Evolutionary conservation across 2,329 filamentous ascomycete genomes (phyloP).

Genomic region (Aspergillus intermedius): DNA sequence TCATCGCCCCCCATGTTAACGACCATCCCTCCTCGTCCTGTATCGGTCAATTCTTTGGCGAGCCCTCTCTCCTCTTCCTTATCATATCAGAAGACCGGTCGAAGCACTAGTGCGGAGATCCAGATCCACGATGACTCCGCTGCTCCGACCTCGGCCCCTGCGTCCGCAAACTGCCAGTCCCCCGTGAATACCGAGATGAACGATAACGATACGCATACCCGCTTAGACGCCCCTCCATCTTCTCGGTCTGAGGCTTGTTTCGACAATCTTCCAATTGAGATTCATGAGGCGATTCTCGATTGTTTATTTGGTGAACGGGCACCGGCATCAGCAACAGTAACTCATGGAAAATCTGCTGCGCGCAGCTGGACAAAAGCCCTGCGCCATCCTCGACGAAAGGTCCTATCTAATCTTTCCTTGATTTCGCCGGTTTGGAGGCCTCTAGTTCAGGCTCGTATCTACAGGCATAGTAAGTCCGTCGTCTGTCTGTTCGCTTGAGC

Average conservation of each 20-base stretch:
- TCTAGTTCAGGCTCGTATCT: conserved; percentile 65
- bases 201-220: conserved; percentile 19
- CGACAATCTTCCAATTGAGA: conserved; percentile 56
- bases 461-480: conserved; percentile 52
- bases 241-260: conserved; percentile 18
- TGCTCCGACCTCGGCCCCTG: conserved; percentile 13
- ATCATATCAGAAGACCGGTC: conserved; percentile 18
- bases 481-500: background rate
- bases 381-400: conserved; percentile 60
- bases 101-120: conserved; percentile 23
- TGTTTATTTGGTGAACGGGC: conserved; percentile 63
- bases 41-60: conserved; percentile 28
- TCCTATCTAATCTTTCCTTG: conserved; percentile 60
- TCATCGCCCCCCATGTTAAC: conserved; percentile 21
- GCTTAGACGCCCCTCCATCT: conserved; percentile 5
- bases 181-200: conserved; percentile 20
- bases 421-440: conserved; percentile 56
- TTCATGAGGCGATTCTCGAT: conserved; percentile 66
- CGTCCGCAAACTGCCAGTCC: conserved; percentile 15
- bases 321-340: conserved; percentile 53
- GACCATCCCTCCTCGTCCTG: conserved; percentile 24
- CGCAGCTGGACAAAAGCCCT: conserved; percentile 60
- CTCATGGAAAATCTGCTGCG: conserved; percentile 46
- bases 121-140: conserved; percentile 17
- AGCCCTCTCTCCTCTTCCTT: conserved; percentile 16